Percentiles rank a stretch among this genome's conserved stretches.
These are phyloP conservation scores for Aspergillus sp. DNA, from an alignment of 2,329 filamentous ascomycete species.

Conservation along the genomic window DNA sequence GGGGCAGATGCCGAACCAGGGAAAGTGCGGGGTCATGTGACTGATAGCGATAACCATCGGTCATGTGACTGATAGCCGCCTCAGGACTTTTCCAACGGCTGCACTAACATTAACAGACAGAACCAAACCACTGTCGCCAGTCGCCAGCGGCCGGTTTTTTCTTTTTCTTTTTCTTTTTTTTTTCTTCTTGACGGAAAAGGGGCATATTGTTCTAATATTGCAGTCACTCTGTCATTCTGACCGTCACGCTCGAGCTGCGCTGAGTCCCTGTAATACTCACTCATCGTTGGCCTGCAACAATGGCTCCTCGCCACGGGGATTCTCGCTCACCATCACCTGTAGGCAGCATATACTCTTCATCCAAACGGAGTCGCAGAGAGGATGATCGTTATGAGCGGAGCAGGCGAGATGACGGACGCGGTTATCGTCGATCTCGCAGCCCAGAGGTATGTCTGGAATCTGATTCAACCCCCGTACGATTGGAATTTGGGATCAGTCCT, in stretches of 20 bases:
- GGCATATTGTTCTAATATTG: no score
- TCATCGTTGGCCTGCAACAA: slow-evolving; percentile 47
- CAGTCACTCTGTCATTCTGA: slow-evolving; percentile 9
- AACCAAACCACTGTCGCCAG: background rate
- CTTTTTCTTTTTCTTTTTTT: no score
- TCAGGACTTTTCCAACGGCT: background rate
- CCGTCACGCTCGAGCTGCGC: slow-evolving; percentile 17
- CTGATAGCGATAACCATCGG: slow-evolving; percentile 7
- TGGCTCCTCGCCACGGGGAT: slow-evolving; percentile 52
- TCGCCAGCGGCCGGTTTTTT: no score
- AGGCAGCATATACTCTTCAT: slow-evolving; percentile 72
- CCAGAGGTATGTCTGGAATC: slow-evolving; percentile 36
- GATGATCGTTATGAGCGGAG: slow-evolving; percentile 46
- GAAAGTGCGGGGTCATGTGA: slow-evolving; percentile 5
- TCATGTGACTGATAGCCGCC: slow-evolving; percentile 10
- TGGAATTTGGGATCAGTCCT: background rate
- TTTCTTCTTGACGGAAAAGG: no score
- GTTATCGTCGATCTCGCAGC: slow-evolving; percentile 40
- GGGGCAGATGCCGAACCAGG: slow-evolving; percentile 15
- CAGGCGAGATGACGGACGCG: slow-evolving; percentile 44
- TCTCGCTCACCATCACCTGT: slow-evolving; percentile 85
- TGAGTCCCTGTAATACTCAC: slow-evolving; percentile 40
- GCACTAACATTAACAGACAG: background rate
- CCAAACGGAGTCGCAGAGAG: slow-evolving; percentile 53
- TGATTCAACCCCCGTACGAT: background rate